Evolutionary conservation across 345 rosid genomes (phyloP).

Genomic region (Populus deltoides): DNA sequence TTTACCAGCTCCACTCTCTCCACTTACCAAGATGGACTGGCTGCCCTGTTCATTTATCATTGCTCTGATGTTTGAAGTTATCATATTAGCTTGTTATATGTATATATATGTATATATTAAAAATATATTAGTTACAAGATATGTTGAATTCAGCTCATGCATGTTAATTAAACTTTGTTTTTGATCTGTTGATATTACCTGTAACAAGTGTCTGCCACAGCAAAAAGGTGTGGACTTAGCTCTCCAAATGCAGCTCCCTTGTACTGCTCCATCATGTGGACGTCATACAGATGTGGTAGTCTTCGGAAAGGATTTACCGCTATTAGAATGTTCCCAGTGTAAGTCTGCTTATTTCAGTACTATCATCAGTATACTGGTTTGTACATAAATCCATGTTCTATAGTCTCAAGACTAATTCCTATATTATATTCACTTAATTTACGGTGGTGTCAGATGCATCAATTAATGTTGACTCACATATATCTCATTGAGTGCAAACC

Average conservation of each 20-base stretch:
- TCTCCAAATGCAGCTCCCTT: constrained; percentile 67
- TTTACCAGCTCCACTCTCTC: constrained; percentile 96
- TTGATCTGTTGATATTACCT: constrained; percentile 30
- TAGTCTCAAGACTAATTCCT: constrained; percentile 3
- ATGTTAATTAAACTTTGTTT: background rate
- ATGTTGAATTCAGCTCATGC: background rate
- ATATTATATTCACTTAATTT: background rate
- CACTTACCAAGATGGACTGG: constrained; percentile 73
- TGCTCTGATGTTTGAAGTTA: constrained; percentile 40
- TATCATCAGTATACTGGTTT: constrained; percentile 18
- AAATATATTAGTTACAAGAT: background rate
- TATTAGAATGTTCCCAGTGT: constrained; percentile 61
- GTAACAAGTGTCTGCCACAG: constrained; percentile 58
- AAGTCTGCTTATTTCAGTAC: constrained; percentile 45
- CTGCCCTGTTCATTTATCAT: constrained; percentile 69
- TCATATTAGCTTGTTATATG: background rate
- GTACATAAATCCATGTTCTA: background rate
- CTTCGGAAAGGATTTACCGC: constrained; percentile 64
- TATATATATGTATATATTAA: background rate
- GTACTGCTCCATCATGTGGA: constrained; percentile 61
- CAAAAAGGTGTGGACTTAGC: constrained; percentile 60
- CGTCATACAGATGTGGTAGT: constrained; percentile 57
- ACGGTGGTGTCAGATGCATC: background rate
- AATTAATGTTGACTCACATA: constrained; percentile 42
- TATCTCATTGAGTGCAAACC: constrained; percentile 53